Percentiles rank a stretch among this genome's conserved stretches.
These are phyloP conservation scores for Iris macrosiphon DNA, from an alignment of 106 monocot genomes.

Conservation along the genomic window DNA sequence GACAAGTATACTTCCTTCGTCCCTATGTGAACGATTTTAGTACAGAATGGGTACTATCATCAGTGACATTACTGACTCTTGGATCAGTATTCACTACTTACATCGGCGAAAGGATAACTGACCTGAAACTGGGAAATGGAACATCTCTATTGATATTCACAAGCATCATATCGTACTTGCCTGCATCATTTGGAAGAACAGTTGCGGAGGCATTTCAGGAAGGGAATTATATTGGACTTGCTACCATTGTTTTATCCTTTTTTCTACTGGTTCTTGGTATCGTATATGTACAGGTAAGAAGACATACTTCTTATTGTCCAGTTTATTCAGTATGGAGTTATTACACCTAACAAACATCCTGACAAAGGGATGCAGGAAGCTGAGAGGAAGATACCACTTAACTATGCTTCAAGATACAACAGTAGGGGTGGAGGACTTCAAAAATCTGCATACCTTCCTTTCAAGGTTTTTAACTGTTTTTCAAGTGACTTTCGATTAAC, in stretches of 20 bases:
- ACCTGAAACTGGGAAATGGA: conserved; percentile 98
- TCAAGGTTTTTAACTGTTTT: conserved; percentile 87
- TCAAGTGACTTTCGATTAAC: too few relatives aligned
- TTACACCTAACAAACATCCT: conserved; percentile 18
- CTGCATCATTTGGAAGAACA: conserved; percentile 94
- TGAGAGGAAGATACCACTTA: conserved; percentile 99
- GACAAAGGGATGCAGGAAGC: conserved; percentile 80
- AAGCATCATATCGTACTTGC: conserved; percentile 94
- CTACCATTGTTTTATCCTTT: conserved; percentile 66
- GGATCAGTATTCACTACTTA: conserved; percentile 94
- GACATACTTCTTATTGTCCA: background rate
- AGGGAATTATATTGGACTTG: conserved; percentile 88
- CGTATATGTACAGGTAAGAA: conserved; percentile 93
- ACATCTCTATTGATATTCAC: conserved; percentile 99
- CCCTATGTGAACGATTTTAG: conserved; percentile 93
- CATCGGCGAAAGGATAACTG: conserved; percentile 96
- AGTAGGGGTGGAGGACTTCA: conserved; percentile 77
- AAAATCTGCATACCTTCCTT: conserved; percentile 96
- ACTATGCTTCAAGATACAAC: conserved; percentile 97
- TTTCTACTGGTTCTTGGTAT: conserved; percentile 84
- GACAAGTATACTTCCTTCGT: conserved; percentile 90
- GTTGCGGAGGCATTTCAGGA: conserved; percentile 88
- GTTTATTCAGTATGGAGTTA: too few relatives aligned
- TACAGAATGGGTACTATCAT: conserved; percentile 81
- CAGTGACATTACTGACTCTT: conserved; percentile 74